Base-by-base conservation (phyloP, 495 filamentous ascomycete species). In the Glonium stellatum region DNA sequence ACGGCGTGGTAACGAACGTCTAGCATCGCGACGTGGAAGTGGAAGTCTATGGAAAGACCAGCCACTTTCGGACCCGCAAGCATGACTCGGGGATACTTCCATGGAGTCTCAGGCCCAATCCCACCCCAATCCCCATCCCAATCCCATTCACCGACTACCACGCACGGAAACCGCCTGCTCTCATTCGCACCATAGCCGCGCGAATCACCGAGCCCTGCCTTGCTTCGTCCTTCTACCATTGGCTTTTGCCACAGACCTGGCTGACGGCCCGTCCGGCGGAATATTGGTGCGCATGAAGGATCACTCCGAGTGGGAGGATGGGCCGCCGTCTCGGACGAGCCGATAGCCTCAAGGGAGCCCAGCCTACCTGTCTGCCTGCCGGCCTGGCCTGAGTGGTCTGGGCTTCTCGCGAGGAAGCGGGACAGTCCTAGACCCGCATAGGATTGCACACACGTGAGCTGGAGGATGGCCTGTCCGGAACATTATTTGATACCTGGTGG, bases 1-100 rank as follows among this genome's bases (percentile, higher is more conserved):
- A 63, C 60, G 41, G 51, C 11, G 8, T 60, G 64, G 64, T 62
- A 59, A 34, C 64, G 64, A 61, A 61, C 56, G 54, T 60, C 64
- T 60, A 60, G 57, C 34, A 54, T 56, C 54, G 47, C 50, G 60
- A 62, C 60, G 56, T 63, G 60, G 64, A 56, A 57, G 49, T 13
- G 27, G 57, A 22, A 58, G 52, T 44, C 13, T 44, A 11, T 18
- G 39, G 39, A 44, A 44, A 44, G 13, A 18, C 18, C 39, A 44
- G 39, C 39, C 39, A 44, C 39, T 44, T 44, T 13, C 12, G 39
- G 39, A 18, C 39, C 39, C 12, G 18, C 39, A 18, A 11, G 12
- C 39, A 13, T 44, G 39, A 44, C 39, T 44, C 39, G 39, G 39
- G 18, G 39, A 18, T 13, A 44, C 18, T 44, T 13, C 18, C 18